These are phyloP conservation scores for Hanseniaspora thailandica DNA, from an alignment of 805 yeast genomes.

Conservation along the genomic window DNA sequence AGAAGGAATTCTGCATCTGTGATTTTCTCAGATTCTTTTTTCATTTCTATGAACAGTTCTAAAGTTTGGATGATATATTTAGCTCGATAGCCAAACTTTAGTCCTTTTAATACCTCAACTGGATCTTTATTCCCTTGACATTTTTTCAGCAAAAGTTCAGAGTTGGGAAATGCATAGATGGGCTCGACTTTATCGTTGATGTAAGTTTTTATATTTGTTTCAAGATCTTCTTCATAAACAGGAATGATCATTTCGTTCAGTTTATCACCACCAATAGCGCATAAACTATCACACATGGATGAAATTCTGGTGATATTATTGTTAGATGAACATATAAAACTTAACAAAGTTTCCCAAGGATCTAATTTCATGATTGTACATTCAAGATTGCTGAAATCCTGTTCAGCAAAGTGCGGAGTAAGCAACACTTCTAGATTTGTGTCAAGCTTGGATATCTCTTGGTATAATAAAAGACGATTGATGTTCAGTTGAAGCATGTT, in stretches of 20 bases:
- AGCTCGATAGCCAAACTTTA: constrained; percentile 85
- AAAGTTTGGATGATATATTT: constrained; percentile 77
- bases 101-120: constrained; percentile 36
- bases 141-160: constrained; percentile 40
- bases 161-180: constrained; percentile 66
- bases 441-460: constrained; percentile 2
- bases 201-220: constrained; percentile 23
- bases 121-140: constrained; percentile 33
- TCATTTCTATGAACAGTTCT: constrained; percentile 33
- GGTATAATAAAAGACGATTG: neutral
- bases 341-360: constrained; percentile 89
- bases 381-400: constrained; percentile 2
- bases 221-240: neutral
- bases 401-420: neutral
- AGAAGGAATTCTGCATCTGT: constrained; percentile 26
- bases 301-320: constrained; percentile 89
- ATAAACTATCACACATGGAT: constrained; percentile 75
- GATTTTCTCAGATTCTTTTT: constrained; percentile 15
- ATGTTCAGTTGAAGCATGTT: constrained; percentile 8
- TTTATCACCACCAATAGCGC: constrained; percentile 55
- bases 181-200: constrained; percentile 18
- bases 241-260: constrained; percentile 25
- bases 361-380: constrained; percentile 72
- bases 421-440: neutral
- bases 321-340: constrained; percentile 91